phyloP scores from a whole-genome alignment of 2,329 filamentous ascomycete species.

The Shiraia sp. region DNA sequence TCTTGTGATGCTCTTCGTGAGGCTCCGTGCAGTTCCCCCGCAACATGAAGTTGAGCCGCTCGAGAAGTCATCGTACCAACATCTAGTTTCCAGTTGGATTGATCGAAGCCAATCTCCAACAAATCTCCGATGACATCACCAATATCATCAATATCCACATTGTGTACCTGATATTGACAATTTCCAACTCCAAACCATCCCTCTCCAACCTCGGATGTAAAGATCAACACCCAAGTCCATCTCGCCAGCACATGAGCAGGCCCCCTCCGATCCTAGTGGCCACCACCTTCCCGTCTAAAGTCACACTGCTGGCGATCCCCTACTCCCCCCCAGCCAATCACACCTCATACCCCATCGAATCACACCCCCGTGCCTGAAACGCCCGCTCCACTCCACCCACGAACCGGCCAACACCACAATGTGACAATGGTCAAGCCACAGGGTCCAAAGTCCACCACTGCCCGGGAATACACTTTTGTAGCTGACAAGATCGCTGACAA shows the following conservation, averaged over 20 bases:
- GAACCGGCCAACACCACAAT: conserved; percentile 5
- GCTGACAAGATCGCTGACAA: no score
- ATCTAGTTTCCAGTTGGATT: background rate
- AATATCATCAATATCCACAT: background rate
- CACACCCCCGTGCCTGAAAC: conserved; percentile 36
- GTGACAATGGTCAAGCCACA: background rate
- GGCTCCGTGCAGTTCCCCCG: background rate
- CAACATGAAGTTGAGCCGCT: background rate
- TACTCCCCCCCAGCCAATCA: conserved; percentile 30
- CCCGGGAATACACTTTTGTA: no score
- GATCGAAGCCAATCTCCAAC: background rate
- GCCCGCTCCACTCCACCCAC: conserved; percentile 23
- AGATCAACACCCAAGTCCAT: conserved; percentile 1
- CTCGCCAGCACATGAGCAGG: no score
- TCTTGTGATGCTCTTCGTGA: background rate
- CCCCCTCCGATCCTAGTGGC: conserved; percentile 11
- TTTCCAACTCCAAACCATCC: no score
- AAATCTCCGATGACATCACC: background rate
- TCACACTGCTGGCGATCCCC: conserved; percentile 24
- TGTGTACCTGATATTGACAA: no score
- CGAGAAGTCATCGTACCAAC: background rate
- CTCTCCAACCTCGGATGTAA: conserved; percentile 4
- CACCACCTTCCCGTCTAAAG: conserved; percentile 22
- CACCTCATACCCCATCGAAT: conserved; percentile 23
- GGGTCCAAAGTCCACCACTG: no score